Evolutionary conservation across 108 stramenopile species (phyloP).

Genomic region (Craspedostauros australis): DNA sequence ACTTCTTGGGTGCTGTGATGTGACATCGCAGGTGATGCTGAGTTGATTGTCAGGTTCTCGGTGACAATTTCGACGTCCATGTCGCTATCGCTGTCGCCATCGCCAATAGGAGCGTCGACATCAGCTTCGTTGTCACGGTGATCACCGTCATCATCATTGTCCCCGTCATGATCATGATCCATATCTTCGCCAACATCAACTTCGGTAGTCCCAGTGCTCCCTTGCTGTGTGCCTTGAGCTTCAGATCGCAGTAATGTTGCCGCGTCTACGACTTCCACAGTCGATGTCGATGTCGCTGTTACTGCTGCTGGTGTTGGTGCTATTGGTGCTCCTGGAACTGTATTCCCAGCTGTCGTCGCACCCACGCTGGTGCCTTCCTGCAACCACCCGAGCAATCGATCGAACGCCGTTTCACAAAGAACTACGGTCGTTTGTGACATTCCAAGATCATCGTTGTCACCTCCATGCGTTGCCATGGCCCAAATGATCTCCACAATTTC

Average conservation of each 20-base stretch:
- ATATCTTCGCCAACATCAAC: too few relatives aligned
- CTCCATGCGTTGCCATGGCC: slow-evolving; percentile 46
- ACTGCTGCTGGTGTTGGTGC: too few relatives aligned
- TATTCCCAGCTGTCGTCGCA: too few relatives aligned
- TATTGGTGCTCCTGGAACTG: too few relatives aligned
- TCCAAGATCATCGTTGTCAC: slow-evolving; percentile 16
- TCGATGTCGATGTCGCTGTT: too few relatives aligned
- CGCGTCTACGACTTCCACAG: slow-evolving; percentile 35
- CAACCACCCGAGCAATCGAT: slow-evolving; percentile 29
- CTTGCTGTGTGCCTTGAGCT: neutral
- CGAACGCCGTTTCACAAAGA: slow-evolving; percentile 38
- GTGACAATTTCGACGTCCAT: neutral
- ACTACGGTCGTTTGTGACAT: slow-evolving; percentile 32
- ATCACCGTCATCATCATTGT: neutral
- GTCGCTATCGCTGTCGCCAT: neutral
- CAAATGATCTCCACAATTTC: slow-evolving; percentile 45
- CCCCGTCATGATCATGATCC: slow-evolving; percentile 1
- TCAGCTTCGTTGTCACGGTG: neutral
- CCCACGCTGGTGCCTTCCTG: too few relatives aligned
- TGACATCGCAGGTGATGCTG: neutral
- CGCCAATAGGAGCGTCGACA: neutral
- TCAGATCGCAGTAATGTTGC: slow-evolving; percentile 18
- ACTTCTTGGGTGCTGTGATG: slow-evolving; percentile 11
- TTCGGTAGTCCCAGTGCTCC: too few relatives aligned
- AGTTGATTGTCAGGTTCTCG: neutral